Evolutionary conservation across 2,329 filamentous ascomycete genomes (phyloP).

Genomic region (Orbilia ellipsospora): DNA sequence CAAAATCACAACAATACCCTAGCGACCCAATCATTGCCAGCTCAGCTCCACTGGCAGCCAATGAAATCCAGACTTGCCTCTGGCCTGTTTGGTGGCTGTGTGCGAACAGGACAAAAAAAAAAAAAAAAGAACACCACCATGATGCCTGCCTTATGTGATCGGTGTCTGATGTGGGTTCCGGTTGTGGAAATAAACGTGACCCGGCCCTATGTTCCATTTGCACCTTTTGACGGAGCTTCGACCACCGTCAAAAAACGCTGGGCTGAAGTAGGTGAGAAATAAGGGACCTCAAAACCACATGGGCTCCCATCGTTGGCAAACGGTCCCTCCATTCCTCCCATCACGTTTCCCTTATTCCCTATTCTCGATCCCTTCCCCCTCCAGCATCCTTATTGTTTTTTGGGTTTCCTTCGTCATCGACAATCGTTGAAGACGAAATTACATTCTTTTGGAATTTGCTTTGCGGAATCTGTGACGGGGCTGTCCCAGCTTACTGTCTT

Average conservation of each 20-base stretch:
- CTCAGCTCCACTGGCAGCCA: constrained; percentile 36
- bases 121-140: constrained; percentile 20
- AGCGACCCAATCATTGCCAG: constrained; percentile 50
- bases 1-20: constrained; percentile 46
- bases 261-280: constrained; percentile 48
- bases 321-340: constrained; percentile 47
- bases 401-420: constrained; percentile 31
- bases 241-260: constrained; percentile 41
- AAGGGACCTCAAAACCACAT: constrained; percentile 49
- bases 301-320: constrained; percentile 34
- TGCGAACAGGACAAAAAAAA: constrained; percentile 21
- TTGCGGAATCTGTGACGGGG: constrained; percentile 44
- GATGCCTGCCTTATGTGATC: constrained; percentile 42
- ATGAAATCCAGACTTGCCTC: constrained; percentile 29
- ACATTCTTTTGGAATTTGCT: constrained; percentile 54
- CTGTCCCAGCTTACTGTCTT: constrained; percentile 51
- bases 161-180: constrained; percentile 39
- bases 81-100: constrained; percentile 51
- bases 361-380: constrained; percentile 30
- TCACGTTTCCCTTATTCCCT: constrained; percentile 53
- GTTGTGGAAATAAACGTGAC: constrained; percentile 54
- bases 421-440: constrained; percentile 45
- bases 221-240: constrained; percentile 40
- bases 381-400: constrained; percentile 24
- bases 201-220: constrained; percentile 41